These are phyloP conservation scores for Magnusiomyces starmeri DNA, from an alignment of 1,139 yeast genomes.

Conservation along the genomic window DNA sequence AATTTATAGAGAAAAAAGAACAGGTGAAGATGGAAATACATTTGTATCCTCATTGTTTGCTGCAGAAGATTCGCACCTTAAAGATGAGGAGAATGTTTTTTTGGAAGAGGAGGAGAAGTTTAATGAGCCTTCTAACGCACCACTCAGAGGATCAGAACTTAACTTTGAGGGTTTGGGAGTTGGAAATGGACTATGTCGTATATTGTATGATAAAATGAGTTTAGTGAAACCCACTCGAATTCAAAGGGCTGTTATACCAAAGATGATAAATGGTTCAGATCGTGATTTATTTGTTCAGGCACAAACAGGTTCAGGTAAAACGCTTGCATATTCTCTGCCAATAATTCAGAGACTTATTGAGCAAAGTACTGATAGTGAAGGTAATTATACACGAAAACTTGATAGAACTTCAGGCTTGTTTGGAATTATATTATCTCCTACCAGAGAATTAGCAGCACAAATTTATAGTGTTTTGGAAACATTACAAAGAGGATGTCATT, in stretches of 20 bases:
- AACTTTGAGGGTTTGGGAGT: slow-evolving; percentile 69
- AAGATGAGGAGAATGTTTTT: slow-evolving; percentile 25
- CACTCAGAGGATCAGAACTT: slow-evolving; percentile 48
- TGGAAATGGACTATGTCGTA: slow-evolving; percentile 45
- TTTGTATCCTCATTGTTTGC: slow-evolving; percentile 85
- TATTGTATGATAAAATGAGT: slow-evolving; percentile 51
- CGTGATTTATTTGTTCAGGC: slow-evolving; percentile 81
- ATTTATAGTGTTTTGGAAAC: slow-evolving; percentile 74
- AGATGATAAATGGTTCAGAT: slow-evolving; percentile 39
- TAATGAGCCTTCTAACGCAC: slow-evolving; percentile 61
- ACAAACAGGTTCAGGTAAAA: slow-evolving; percentile 95
- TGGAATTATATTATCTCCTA: slow-evolving; percentile 83
- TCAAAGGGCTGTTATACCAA: slow-evolving; percentile 78
- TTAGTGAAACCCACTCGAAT: slow-evolving; percentile 75
- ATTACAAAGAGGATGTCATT: slow-evolving; percentile 58
- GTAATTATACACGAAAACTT: slow-evolving; percentile 24
- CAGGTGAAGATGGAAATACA: slow-evolving; percentile 35
- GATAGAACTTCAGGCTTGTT: slow-evolving; percentile 77
- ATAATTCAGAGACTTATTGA: slow-evolving; percentile 65
- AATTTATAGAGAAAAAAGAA: slow-evolving; percentile 18
- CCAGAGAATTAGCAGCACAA: slow-evolving; percentile 91
- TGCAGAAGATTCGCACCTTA: slow-evolving; percentile 41
- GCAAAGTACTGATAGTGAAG: slow-evolving; percentile 24
- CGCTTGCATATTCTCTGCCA: slow-evolving; percentile 78
- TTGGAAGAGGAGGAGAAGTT: slow-evolving; percentile 41